Evolutionary conservation across 2,329 filamentous ascomycete genomes (phyloP).

Genomic region (Arthrobotrys sinensis): DNA sequence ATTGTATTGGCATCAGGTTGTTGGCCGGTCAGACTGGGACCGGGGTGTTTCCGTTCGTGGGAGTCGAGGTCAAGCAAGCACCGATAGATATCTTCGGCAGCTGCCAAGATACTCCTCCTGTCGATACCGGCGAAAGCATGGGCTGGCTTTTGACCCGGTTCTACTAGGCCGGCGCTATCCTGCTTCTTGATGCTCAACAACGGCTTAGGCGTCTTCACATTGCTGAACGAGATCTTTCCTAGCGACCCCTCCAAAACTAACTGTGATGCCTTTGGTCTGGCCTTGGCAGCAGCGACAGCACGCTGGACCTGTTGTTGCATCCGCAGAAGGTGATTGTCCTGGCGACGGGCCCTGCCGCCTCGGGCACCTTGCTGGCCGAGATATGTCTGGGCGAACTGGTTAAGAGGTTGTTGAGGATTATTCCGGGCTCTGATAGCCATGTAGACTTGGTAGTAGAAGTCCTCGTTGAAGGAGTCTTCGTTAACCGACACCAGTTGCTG

Average conservation of each 20-base stretch:
- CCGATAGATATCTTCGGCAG: slow-evolving; percentile 89
- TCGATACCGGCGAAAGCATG: slow-evolving; percentile 73
- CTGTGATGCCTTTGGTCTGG: slow-evolving; percentile 97
- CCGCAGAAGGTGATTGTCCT: slow-evolving; percentile 96
- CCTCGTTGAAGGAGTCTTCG: slow-evolving; percentile 86
- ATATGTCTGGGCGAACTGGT: slow-evolving; percentile 97
- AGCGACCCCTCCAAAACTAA: slow-evolving; percentile 95
- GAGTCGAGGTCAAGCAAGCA: slow-evolving; percentile 95
- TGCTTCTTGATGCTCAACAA: slow-evolving; percentile 93
- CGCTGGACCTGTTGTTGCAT: slow-evolving; percentile 99
- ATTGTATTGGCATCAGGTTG: slow-evolving; percentile 79
- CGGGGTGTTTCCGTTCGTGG: slow-evolving; percentile 85
- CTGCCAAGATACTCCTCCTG: slow-evolving; percentile 84
- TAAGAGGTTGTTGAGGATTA: slow-evolving; percentile 91
- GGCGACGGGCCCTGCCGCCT: slow-evolving; percentile 70
- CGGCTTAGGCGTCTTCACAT: slow-evolving; percentile 96
- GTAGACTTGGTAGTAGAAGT: slow-evolving; percentile 99
- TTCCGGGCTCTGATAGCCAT: slow-evolving; percentile 92
- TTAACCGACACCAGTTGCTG: slow-evolving; percentile 93
- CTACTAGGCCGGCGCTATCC: slow-evolving; percentile 70
- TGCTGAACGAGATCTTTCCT: slow-evolving; percentile 99
- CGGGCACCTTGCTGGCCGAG: slow-evolving; percentile 92
- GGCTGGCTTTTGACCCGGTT: slow-evolving; percentile 31
- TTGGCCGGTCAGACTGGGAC: slow-evolving; percentile 74
- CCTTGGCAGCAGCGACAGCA: slow-evolving; percentile 96